Evolutionary conservation across 495 filamentous ascomycete genomes (phyloP).

Genomic region (Lentithecium fluviatile): DNA sequence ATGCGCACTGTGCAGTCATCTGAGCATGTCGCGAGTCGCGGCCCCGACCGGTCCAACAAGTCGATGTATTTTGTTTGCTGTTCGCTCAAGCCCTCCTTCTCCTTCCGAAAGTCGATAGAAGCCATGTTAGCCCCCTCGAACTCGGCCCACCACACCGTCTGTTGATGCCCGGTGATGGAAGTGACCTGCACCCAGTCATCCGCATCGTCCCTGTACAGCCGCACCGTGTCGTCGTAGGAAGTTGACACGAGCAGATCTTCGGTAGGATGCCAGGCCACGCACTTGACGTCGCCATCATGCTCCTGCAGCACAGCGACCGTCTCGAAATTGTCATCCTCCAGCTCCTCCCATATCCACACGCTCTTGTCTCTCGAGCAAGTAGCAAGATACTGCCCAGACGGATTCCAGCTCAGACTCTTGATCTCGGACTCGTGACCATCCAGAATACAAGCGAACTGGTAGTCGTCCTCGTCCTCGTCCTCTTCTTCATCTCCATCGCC

Average conservation of each 20-base stretch:
- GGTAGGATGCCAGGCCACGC: conserved; percentile 82
- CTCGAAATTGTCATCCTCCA: conserved; percentile 92
- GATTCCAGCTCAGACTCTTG: conserved; percentile 76
- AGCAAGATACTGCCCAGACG: conserved; percentile 76
- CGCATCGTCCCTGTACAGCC: conserved; percentile 83
- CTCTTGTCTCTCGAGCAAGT: conserved; percentile 90
- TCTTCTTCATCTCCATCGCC: conserved; percentile 36
- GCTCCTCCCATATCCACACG: conserved; percentile 99
- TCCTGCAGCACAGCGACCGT: conserved; percentile 92
- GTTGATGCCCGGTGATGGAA: conserved; percentile 70
- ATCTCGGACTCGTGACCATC: conserved; percentile 95
- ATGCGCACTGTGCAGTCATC: conserved; percentile 75
- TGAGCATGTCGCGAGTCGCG: conserved; percentile 71
- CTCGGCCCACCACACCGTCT: conserved; percentile 84
- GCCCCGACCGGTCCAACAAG: conserved; percentile 51
- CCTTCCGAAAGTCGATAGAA: conserved; percentile 39
- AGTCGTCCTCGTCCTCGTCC: conserved; percentile 66
- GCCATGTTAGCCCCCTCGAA: conserved; percentile 60
- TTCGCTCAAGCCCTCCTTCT: conserved; percentile 35
- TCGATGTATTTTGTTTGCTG: conserved; percentile 45
- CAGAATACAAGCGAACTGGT: conserved; percentile 81
- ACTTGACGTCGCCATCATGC: conserved; percentile 93
- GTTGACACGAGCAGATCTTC: conserved; percentile 77
- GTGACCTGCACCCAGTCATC: conserved; percentile 93
- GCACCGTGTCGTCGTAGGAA: conserved; percentile 88